A percentile compares a stretch with the other conserved stretches of the same genome.
These are phyloP conservation scores for Lanmaoa pseudosensibilis DNA, from an alignment of 768 basidiomycete genomes.

Conservation along the genomic window DNA sequence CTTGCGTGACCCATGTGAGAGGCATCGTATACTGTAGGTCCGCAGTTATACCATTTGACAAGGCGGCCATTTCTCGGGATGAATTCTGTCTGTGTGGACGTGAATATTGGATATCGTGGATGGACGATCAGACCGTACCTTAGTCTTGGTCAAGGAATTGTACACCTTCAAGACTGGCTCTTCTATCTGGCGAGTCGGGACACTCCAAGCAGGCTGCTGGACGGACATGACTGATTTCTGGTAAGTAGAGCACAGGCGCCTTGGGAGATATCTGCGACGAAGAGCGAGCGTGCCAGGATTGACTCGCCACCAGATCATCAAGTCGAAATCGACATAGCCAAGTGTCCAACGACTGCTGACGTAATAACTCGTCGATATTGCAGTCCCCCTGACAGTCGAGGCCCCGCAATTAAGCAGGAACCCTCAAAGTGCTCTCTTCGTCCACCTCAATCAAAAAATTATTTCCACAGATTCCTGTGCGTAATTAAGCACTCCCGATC, in stretches of 20 bases:
- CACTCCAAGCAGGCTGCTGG: conserved; percentile 56
- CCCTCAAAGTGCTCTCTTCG: neutral
- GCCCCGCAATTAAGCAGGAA: neutral
- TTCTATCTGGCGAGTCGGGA: conserved; percentile 37
- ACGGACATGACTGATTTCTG: conserved; percentile 45
- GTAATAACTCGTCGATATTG: too few species aligned
- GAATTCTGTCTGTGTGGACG: conserved; percentile 65
- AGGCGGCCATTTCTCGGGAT: conserved; percentile 63
- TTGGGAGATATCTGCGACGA: conserved; percentile 8
- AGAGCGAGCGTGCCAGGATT: conserved; percentile 3
- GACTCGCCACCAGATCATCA: conserved; percentile 27
- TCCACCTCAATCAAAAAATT: conserved; percentile 1
- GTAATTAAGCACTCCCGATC: conserved; percentile 2
- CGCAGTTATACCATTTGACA: conserved; percentile 99
- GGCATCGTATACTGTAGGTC: conserved; percentile 97
- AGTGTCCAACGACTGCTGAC: conserved; percentile 15
- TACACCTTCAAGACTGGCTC: conserved; percentile 70
- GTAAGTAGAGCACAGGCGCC: conserved; percentile 4
- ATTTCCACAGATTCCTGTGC: neutral
- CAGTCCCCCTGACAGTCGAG: neutral
- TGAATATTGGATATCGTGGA: conserved; percentile 9
- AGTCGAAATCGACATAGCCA: conserved; percentile 3
- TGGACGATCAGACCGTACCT: conserved; percentile 52
- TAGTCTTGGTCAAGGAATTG: conserved; percentile 90
- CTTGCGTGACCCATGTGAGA: conserved; percentile 99